A percentile compares a stretch with the other conserved stretches of the same genome.
Evolutionary conservation across 2,329 filamentous ascomycete genomes (phyloP).

Genomic region (Monosporascus sp.): DNA sequence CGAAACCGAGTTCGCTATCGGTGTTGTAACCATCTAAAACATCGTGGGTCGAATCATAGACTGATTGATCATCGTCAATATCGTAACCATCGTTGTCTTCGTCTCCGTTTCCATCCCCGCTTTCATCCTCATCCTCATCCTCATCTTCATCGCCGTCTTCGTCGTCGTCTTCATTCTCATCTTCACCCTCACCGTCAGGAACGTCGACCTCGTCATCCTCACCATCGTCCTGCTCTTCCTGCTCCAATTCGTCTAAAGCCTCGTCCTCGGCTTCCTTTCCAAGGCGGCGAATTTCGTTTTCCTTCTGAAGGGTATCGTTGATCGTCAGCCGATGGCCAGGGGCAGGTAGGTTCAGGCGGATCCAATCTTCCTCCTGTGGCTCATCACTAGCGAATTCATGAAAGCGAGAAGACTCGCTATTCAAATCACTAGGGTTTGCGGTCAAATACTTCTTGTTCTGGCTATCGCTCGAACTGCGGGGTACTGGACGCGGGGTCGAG

Average conservation of each 20-base stretch:
- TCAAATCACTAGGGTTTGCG: conserved; percentile 44
- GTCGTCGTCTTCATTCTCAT: conserved; percentile 48
- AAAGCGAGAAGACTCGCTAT: conserved; percentile 59
- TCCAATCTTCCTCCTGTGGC: conserved; percentile 86
- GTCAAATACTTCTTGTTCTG: conserved; percentile 39
- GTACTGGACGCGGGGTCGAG: conserved; percentile 32
- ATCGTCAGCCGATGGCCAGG: conserved; percentile 73
- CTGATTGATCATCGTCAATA: conserved; percentile 55
- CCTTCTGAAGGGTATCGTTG: conserved; percentile 82
- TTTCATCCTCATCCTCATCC: conserved; percentile 41
- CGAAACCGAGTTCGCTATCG: conserved; percentile 62
- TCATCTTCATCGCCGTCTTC: conserved; percentile 46
- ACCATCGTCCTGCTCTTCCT: conserved; percentile 45
- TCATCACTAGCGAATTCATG: conserved; percentile 88
- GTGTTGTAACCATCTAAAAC: conserved; percentile 69
- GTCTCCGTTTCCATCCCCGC: conserved; percentile 34
- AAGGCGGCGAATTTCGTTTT: conserved; percentile 79
- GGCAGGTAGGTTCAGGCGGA: conserved; percentile 60
- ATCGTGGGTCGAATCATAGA: conserved; percentile 50
- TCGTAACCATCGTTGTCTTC: conserved; percentile 47
- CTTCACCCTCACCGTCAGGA: conserved; percentile 43
- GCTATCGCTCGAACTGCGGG: conserved; percentile 32
- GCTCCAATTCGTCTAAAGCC: conserved; percentile 68
- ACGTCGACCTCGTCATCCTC: conserved; percentile 45
- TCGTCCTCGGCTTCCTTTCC: conserved; percentile 91